phyloP scores from a whole-genome alignment of 805 yeast genomes.

The Saturnispora halmiae region DNA sequence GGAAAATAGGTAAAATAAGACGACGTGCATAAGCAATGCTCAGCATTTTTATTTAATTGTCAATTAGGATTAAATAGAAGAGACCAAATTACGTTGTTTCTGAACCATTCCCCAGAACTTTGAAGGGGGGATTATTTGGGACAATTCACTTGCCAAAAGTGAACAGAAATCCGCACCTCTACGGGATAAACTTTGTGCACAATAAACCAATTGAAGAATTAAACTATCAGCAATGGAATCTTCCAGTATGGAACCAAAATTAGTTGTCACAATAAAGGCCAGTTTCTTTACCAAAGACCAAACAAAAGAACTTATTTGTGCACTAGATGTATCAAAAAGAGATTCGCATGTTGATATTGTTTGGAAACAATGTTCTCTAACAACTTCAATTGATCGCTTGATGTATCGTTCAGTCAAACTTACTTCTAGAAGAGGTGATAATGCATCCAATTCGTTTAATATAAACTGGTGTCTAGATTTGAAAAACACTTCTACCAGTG shows the following conservation, averaged over 20 bases:
- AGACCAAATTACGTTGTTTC: constrained; percentile 34
- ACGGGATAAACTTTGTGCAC: constrained; percentile 76
- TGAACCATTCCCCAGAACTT: constrained; percentile 17
- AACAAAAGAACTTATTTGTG: constrained; percentile 31
- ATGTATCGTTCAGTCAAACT: constrained; percentile 51
- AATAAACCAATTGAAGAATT: constrained; percentile 74
- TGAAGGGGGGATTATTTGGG: background rate
- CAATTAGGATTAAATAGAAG: background rate
- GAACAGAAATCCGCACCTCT: constrained; percentile 63
- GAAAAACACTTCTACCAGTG: constrained; percentile 49
- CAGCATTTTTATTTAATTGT: background rate
- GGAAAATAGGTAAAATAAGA: background rate
- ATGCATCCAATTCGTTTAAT: constrained; percentile 46
- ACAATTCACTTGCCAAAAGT: constrained; percentile 23
- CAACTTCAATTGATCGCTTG: constrained; percentile 72
- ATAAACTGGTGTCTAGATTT: constrained; percentile 65
- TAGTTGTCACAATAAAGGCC: constrained; percentile 20
- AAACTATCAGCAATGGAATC: constrained; percentile 50
- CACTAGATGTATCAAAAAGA: constrained; percentile 36
- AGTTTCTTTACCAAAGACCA: constrained; percentile 27
- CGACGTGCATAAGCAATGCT: background rate
- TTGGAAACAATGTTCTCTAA: constrained; percentile 74
- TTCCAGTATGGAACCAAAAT: constrained; percentile 27
- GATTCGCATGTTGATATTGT: constrained; percentile 59
- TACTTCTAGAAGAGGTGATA: constrained; percentile 46